Evolutionary conservation across 345 rosid species (phyloP).

Genomic region (Viola odorata): DNA sequence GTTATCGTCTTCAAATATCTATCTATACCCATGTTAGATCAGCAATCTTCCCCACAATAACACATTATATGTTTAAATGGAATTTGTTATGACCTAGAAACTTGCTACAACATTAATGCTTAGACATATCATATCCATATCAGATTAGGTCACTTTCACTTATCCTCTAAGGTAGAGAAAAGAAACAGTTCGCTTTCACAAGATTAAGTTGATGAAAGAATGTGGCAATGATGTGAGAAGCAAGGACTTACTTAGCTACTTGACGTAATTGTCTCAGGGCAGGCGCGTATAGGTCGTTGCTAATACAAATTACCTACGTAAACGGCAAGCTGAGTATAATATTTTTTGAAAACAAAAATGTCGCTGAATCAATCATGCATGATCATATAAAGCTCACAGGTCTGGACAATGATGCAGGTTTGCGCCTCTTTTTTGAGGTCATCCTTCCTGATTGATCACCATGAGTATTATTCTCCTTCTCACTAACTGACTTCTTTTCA

Average conservation of each 20-base stretch:
- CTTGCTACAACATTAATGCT: neutral
- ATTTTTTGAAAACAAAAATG: neutral
- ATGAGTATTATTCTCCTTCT: conserved; percentile 52
- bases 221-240: neutral
- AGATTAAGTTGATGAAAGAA: neutral
- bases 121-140: neutral
- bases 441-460: conserved; percentile 43
- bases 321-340: conserved; percentile 3
- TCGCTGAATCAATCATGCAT: conserved; percentile 6
- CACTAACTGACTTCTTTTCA: conserved; percentile 52
- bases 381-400: conserved; percentile 57
- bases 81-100: neutral
- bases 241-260: conserved; percentile 75
- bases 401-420: conserved; percentile 59
- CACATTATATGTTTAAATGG: neutral
- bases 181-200: neutral
- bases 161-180: neutral
- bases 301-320: conserved; percentile 68
- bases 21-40: neutral
- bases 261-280: conserved; percentile 88
- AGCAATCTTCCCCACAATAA: neutral
- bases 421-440: conserved; percentile 54
- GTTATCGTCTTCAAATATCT: too few species aligned
- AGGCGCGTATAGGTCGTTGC: conserved; percentile 91
- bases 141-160: neutral